A percentile compares a stretch with the other conserved stretches of the same genome.
Evolutionary conservation across 75 land plant genomes (phyloP).

Genomic region (Selaginella tamariscina): DNA sequence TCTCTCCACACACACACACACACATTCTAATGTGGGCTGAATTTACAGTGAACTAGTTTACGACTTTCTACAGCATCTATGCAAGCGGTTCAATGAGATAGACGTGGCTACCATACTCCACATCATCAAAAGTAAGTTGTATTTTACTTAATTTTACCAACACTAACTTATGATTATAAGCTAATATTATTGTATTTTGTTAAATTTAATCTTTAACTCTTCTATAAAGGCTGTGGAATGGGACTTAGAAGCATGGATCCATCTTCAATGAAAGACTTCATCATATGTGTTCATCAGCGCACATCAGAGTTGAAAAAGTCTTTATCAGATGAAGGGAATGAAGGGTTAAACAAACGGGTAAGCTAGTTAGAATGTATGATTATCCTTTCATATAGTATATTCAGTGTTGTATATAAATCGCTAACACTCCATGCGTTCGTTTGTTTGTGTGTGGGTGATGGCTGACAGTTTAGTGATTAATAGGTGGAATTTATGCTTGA

Average conservation of each 20-base stretch:
- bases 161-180: background rate
- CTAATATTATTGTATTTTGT: background rate
- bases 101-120: constrained; percentile 85
- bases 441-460: background rate
- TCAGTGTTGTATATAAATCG: too few relatives aligned
- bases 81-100: constrained; percentile 61
- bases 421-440: too few relatives aligned
- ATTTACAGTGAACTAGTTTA: constrained; percentile 82
- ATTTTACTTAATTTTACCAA: background rate
- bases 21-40: too few relatives aligned
- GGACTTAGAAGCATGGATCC: constrained; percentile 82
- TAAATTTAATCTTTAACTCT: background rate
- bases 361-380: background rate
- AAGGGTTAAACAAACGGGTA: constrained; percentile 57
- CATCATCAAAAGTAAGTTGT: constrained; percentile 56
- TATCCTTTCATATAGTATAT: too few relatives aligned
- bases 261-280: constrained; percentile 69
- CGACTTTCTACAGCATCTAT: constrained; percentile 57
- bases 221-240: constrained; percentile 74
- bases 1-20: too few relatives aligned
- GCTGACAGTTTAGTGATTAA: background rate
- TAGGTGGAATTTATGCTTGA: constrained; percentile 98
- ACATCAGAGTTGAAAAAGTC: constrained; percentile 51
- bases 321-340: constrained; percentile 31
- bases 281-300: constrained; percentile 54